Base-by-base conservation (phyloP, 2,329 filamentous ascomycete species). In the Alternaria sp. region DNA sequence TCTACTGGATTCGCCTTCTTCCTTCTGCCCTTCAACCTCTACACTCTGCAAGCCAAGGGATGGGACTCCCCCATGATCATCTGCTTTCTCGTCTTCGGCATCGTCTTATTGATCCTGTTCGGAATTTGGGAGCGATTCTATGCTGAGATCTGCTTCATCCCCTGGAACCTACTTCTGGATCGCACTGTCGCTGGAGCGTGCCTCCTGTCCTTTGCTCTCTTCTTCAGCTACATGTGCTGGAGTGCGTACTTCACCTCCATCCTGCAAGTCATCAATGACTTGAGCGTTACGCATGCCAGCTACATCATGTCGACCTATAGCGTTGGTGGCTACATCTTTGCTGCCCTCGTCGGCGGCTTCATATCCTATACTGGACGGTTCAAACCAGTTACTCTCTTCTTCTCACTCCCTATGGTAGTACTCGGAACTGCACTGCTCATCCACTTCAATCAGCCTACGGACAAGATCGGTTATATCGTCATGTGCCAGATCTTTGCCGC, bases 21-120 rank as follows among this genome's bases (percentile, higher is more conserved):
- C 72, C 81, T 93, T 13, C 84, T 93, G 7, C 88, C 90, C 0
- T 88, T 93, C 77, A 89, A 83, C 21, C 82, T 93, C 36, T 77
- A 74, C 61, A 69, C 74, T 2, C 65, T 69, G 25, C 69, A 62
- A 69, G 72, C 59, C 47, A 67, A 66, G 52, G 46, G 63, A 59
- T 83, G 81, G 80, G 64, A 65, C 1, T 73, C 76, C 2, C 57
- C 70, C 3, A 66, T 75, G 45, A 78, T 83, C 64, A 79, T 83
- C 61, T 71, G 68, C 59, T 78, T 82, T 71, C 66, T 82, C 13
- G 69, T 82, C 26, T 49, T 81, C 30, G 81, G 81, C 5, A 64
- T 74, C 46, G 25, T 78, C 12, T 60, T 77, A 19, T 59, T 83
- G 19, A 65, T 79, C 28, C 70, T 58, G 25, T 83, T 83, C 64